Conservation (phyloP, 2,329 filamentous ascomycete genomes). For the Botrytis deweyae region DNA sequence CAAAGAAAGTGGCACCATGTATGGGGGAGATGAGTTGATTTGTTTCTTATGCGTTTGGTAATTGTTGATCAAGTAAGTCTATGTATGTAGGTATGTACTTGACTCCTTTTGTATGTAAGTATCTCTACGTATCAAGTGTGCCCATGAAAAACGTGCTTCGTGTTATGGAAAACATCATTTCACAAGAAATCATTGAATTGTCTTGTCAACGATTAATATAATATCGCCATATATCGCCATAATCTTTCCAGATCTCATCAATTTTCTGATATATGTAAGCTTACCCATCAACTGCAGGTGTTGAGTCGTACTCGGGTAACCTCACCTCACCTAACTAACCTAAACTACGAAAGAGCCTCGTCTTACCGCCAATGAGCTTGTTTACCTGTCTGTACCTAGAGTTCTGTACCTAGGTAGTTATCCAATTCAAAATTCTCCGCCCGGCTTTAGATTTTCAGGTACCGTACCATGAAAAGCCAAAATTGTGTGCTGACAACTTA, state of each 20-base stretch:
- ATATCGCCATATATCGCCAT: not conserved
- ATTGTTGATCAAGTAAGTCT: too few relatives aligned
- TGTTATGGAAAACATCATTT: not conserved
- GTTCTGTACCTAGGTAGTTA: not conserved
- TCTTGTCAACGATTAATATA: not conserved
- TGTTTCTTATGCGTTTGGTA: not conserved
- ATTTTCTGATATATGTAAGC: not conserved
- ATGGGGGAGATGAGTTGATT: not conserved
- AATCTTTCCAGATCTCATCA: not conserved
- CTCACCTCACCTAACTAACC: not conserved
- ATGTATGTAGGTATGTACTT: too few relatives aligned
- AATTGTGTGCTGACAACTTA: not conserved
- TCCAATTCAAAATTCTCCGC: conserved; percentile 2
- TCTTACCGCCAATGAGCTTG: not conserved
- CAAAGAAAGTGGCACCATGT: conserved; percentile 1
- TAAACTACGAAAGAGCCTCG: not conserved
- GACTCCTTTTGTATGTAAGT: too few relatives aligned
- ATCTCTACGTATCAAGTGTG: not conserved
- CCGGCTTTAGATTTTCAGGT: not conserved
- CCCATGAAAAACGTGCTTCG: conserved; percentile 1
- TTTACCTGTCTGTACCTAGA: not conserved
- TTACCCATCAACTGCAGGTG: not conserved
- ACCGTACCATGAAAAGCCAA: not conserved
- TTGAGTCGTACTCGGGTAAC: not conserved
- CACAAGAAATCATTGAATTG: not conserved